These are phyloP conservation scores for Phlyctochytrium arcticum DNA, from an alignment of 192 early-diverging fungal genomes.

Conservation along the genomic window DNA sequence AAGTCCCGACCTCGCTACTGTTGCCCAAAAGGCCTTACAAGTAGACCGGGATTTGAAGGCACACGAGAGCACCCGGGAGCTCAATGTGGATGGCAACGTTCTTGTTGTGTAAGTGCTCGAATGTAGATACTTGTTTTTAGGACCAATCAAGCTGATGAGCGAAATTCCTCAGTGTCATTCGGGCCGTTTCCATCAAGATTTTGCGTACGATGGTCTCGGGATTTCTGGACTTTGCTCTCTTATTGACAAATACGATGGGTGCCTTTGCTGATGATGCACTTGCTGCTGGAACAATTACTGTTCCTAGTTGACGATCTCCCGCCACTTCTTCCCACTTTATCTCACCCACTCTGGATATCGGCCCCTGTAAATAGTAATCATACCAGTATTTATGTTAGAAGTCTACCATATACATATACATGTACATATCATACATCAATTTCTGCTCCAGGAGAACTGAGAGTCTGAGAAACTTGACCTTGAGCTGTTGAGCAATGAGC, in stretches of 20 bases:
- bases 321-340: too few species aligned
- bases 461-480: too few species aligned
- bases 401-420: too few species aligned
- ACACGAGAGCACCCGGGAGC: background rate
- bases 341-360: too few species aligned
- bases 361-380: too few species aligned
- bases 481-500: too few species aligned
- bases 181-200: background rate
- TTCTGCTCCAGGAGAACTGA: too few species aligned
- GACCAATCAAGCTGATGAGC: background rate
- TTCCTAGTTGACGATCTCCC: too few species aligned
- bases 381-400: too few species aligned
- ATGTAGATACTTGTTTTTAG: background rate
- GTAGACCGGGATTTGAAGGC: constrained; percentile 21
- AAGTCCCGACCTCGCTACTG: background rate
- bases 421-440: too few species aligned
- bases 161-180: background rate
- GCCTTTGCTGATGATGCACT: constrained; percentile 21
- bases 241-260: constrained; percentile 16
- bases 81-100: constrained; percentile 2
- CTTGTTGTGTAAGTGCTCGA: constrained; percentile 10
- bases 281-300: too few species aligned
- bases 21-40: constrained; percentile 5
- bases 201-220: constrained; percentile 5
- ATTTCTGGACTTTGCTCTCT: background rate